Base-by-base conservation (phyloP, 805 yeast genomes). In the Lachancea meyersii region DNA sequence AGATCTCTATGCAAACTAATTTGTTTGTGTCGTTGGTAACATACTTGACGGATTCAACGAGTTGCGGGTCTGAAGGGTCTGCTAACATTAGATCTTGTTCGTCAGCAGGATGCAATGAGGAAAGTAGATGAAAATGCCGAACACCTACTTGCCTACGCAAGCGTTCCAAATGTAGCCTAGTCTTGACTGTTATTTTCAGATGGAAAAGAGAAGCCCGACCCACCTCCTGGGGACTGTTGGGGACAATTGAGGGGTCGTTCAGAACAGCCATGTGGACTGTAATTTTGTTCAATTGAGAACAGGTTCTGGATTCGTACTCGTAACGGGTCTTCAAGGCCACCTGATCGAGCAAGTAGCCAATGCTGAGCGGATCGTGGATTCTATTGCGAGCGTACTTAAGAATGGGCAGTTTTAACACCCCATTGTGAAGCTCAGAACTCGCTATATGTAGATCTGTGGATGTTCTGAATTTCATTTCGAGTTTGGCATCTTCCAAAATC, bases 401-500 rank as follows among this genome's bases (percentile, higher is more conserved):
- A 13, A 66, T 51, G 1, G 64, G 56, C 3, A 44, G 31, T 32
- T 46, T 50, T 22, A 68, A 44, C 3, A 68, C 48, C n/a, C 70
- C 67, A 1, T 35, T 30, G 8, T 43, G 47, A 20, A 46, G 32
- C 11, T 47, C 48, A 8, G 44, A 41, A 5, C 35, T 45, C 9
- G 40, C 34, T 11, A 40, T 46, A 3, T 43, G 48, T 19, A 41
- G 47, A 9, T 46, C 47, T 5, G 35, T 22, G 2, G 50, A 45
- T 30, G 42, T 46, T 23, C 49, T 43, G 46, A 70, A 68, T 24
- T 61, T 48, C 7, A 72, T 55, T 45, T 70, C 75, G 23, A 67
- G 70, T 40, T 73, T 64, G 23, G 83, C 55, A 53, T 83, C 91
- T 56, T 81, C 87, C 18, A 82, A 51, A 17, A 84, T 67, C 42